Evolutionary conservation across 2,329 filamentous ascomycete species (phyloP).

Genomic region (Harringtonia lauricola): DNA sequence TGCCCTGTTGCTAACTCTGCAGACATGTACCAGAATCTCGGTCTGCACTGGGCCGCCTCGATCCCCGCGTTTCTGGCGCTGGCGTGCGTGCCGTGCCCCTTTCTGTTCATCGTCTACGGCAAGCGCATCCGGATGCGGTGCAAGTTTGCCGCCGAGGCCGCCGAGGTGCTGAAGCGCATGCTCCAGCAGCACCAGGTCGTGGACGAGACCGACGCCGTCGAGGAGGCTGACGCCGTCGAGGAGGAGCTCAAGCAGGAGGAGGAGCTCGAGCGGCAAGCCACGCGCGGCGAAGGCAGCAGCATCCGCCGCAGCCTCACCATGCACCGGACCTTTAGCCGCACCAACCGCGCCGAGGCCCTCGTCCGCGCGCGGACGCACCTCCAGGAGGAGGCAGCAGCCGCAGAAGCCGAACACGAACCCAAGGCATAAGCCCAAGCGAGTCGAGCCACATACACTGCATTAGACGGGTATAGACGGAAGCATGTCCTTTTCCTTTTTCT

Average conservation of each 20-base stretch:
- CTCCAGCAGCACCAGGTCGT: slow-evolving; percentile 15
- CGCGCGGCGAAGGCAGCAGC: neutral
- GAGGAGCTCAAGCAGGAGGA: slow-evolving; percentile 1
- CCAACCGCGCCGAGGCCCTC: neutral
- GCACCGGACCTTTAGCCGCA: neutral
- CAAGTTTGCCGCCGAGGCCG: slow-evolving; percentile 59
- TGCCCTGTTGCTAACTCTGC: neutral
- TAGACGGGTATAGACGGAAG: too few species aligned
- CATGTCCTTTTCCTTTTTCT: neutral
- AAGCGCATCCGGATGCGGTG: slow-evolving; percentile 50
- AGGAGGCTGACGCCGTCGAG: slow-evolving; percentile 7
- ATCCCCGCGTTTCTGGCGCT: slow-evolving; percentile 66
- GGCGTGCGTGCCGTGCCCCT: slow-evolving; percentile 61
- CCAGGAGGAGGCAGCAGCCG: neutral
- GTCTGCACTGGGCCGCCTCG: slow-evolving; percentile 66
- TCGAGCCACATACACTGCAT: too few species aligned
- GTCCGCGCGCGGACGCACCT: neutral
- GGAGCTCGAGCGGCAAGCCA: slow-evolving; percentile 3
- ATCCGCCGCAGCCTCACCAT: neutral
- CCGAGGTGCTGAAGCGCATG: slow-evolving; percentile 42
- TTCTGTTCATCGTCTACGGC: slow-evolving; percentile 67
- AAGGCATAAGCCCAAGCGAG: too few species aligned
- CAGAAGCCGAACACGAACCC: too few species aligned
- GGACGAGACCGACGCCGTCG: slow-evolving; percentile 13
- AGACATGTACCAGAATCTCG: slow-evolving; percentile 44